Evolutionary conservation across 441 rosid species (phyloP).

Genomic region (Erysimum cheiri): DNA sequence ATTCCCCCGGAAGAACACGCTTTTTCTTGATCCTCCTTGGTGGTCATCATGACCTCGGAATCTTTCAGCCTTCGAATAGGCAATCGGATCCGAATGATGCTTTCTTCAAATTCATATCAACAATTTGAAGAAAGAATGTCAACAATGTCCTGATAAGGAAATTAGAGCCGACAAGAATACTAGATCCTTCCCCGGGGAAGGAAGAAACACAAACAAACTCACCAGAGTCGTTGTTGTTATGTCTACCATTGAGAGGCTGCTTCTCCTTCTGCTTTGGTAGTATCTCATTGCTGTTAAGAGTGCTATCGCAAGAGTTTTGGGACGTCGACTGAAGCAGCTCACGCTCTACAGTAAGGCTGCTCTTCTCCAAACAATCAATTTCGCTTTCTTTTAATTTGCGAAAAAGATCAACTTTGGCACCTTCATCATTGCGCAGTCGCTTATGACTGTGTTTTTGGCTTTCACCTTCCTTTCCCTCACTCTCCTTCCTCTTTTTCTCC

Average conservation of each 20-base stretch:
- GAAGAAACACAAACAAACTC: slow-evolving; percentile 58
- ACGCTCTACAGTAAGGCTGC: slow-evolving; percentile 64
- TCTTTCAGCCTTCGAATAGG: slow-evolving; percentile 68
- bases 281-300: slow-evolving; percentile 56
- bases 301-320: slow-evolving; percentile 66
- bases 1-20: slow-evolving; percentile 48
- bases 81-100: slow-evolving; percentile 71
- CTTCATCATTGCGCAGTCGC: slow-evolving; percentile 56
- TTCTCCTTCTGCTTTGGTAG: slow-evolving; percentile 10
- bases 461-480: slow-evolving; percentile 44
- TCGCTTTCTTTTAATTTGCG: slow-evolving; percentile 40
- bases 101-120: slow-evolving; percentile 64
- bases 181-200: slow-evolving; percentile 52
- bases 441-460: slow-evolving; percentile 51
- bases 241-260: slow-evolving; percentile 47
- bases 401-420: slow-evolving; percentile 1
- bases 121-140: slow-evolving; percentile 55
- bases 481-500: slow-evolving; percentile 50
- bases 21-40: slow-evolving; percentile 51
- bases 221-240: slow-evolving; percentile 57
- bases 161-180: slow-evolving; percentile 63
- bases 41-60: slow-evolving; percentile 54
- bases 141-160: slow-evolving; percentile 53
- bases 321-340: slow-evolving; percentile 58
- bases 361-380: slow-evolving; percentile 54